These are phyloP conservation scores for Rubia tinctorum DNA, from an alignment of 305 asterid genomes.

Conservation along the genomic window DNA sequence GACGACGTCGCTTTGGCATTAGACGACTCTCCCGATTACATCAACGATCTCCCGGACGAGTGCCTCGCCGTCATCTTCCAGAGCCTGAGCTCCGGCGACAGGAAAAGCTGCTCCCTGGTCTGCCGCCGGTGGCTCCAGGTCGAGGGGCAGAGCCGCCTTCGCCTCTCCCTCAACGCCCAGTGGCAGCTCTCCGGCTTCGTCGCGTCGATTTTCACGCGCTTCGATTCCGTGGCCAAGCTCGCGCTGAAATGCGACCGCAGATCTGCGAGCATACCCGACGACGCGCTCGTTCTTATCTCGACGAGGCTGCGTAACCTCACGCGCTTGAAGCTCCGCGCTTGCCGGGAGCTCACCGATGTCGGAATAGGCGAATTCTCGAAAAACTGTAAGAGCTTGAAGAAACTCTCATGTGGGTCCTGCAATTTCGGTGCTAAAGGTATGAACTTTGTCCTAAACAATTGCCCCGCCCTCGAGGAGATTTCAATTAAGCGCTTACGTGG, in stretches of 20 bases:
- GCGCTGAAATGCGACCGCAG: slow-evolving; percentile 80
- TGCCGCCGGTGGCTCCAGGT: slow-evolving; percentile 70
- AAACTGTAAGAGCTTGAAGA: slow-evolving; percentile 59
- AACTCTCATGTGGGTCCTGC: slow-evolving; percentile 71
- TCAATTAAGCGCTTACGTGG: slow-evolving; percentile 72
- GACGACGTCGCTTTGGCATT: slow-evolving; percentile 5
- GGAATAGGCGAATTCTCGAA: slow-evolving; percentile 53
- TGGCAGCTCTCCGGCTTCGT: slow-evolving; percentile 34
- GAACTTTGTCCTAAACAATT: slow-evolving; percentile 56
- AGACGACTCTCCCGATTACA: slow-evolving; percentile 31
- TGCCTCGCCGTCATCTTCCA: slow-evolving; percentile 61
- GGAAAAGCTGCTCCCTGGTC: slow-evolving; percentile 59
- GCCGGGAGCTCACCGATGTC: slow-evolving; percentile 62
- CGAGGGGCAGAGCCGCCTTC: slow-evolving; percentile 83
- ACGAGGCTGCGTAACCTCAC: slow-evolving; percentile 51
- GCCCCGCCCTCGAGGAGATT: slow-evolving; percentile 59
- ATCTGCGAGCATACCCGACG: slow-evolving; percentile 68
- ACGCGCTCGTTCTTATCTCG: slow-evolving; percentile 46
- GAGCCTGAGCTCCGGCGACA: slow-evolving; percentile 58
- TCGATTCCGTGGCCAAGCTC: slow-evolving; percentile 70
- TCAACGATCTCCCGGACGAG: slow-evolving; percentile 57
- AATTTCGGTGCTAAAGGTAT: slow-evolving; percentile 72
- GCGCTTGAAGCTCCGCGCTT: slow-evolving; percentile 68
- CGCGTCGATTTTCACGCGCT: slow-evolving; percentile 45
- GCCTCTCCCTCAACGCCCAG: slow-evolving; percentile 64